Conservation (phyloP, 148 eudicot genomes). For the Fagopyrum tataricum region DNA sequence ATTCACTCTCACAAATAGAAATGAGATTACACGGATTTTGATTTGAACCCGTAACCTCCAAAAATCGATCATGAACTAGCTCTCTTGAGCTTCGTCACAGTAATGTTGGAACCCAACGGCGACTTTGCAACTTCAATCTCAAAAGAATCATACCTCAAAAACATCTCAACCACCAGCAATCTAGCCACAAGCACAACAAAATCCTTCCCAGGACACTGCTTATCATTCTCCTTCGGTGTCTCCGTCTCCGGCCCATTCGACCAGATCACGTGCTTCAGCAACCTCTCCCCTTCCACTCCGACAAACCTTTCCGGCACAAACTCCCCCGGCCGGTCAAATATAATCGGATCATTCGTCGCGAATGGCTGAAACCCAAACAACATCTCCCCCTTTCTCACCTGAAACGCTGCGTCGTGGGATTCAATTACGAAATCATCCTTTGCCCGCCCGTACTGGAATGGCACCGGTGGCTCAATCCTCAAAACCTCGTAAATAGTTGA, state of each 20-base stretch:
- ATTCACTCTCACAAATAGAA: too few species aligned
- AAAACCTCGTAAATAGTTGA: slow-evolving; percentile 50
- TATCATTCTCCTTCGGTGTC: slow-evolving; percentile 37
- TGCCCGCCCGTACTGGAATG: slow-evolving; percentile 48
- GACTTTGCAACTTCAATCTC: slow-evolving; percentile 20
- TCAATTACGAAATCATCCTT: slow-evolving; percentile 36
- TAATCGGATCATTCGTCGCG: slow-evolving; percentile 49
- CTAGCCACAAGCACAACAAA: slow-evolving; percentile 40
- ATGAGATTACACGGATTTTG: too few species aligned
- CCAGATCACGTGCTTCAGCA: slow-evolving; percentile 48
- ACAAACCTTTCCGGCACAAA: slow-evolving; percentile 47
- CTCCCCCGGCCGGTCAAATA: slow-evolving; percentile 30
- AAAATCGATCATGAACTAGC: background rate
- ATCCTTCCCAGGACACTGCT: slow-evolving; percentile 58
- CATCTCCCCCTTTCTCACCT: slow-evolving; percentile 52
- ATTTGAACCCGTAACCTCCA: background rate
- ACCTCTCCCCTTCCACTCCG: slow-evolving; percentile 42
- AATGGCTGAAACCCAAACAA: slow-evolving; percentile 53
- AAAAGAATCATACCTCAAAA: slow-evolving; percentile 44
- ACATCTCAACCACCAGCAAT: slow-evolving; percentile 44
- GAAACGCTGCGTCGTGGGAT: slow-evolving; percentile 40
- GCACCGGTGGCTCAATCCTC: slow-evolving; percentile 52
- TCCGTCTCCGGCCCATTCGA: slow-evolving; percentile 56
- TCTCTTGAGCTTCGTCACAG: background rate
- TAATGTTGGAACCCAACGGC: background rate